Evolutionary conservation across 176 grass and related monocot species (phyloP).

Genomic region (Carex pumila): DNA sequence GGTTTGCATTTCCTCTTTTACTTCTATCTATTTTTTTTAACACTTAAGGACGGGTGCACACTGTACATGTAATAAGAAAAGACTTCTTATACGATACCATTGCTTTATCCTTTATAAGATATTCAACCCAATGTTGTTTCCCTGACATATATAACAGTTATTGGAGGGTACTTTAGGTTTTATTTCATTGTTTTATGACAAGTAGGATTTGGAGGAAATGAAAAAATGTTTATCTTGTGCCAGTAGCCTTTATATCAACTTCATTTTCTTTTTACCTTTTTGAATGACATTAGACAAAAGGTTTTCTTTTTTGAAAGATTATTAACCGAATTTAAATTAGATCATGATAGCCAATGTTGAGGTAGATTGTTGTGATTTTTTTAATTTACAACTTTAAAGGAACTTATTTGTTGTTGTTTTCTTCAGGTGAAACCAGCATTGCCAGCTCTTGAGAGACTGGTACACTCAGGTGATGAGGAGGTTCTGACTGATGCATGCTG

Average conservation of each 20-base stretch:
- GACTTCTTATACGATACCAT: background rate
- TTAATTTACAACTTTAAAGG: background rate
- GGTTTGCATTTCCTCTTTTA: constrained; percentile 29
- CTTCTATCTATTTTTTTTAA: background rate
- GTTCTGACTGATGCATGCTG: constrained; percentile 94
- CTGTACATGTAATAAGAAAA: background rate
- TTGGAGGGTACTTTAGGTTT: background rate
- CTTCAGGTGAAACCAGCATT: constrained; percentile 76
- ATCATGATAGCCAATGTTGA: background rate
- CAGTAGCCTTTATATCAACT: background rate
- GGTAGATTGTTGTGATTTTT: background rate
- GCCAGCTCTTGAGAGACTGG: constrained; percentile 69
- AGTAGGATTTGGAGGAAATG: background rate
- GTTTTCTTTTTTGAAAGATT: background rate
- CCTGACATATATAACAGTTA: background rate
- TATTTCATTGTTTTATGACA: background rate
- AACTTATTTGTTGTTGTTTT: constrained; percentile 16
- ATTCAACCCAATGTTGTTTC: background rate
- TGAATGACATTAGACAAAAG: background rate
- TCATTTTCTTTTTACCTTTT: too few species aligned
- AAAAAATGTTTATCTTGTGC: background rate
- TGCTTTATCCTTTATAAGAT: background rate
- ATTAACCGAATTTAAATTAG: background rate
- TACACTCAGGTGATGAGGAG: constrained; percentile 87
- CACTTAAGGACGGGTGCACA: background rate